Evolutionary conservation across 768 basidiomycete genomes (phyloP).

Genomic region (Lactarius trivialis): DNA sequence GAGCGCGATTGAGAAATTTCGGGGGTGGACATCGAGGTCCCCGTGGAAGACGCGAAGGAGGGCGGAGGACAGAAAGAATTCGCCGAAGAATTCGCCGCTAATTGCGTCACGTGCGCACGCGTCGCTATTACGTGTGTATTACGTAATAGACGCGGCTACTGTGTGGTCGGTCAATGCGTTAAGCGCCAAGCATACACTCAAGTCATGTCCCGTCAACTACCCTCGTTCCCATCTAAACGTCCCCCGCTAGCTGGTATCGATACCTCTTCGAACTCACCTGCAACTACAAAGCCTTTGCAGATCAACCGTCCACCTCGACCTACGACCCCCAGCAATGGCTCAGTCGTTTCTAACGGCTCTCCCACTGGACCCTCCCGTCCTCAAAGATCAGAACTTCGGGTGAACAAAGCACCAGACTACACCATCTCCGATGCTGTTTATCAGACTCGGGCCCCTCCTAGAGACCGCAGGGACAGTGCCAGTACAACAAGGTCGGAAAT

Average conservation of each 20-base stretch:
- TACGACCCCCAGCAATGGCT: constrained; percentile 22
- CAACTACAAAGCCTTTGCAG: constrained; percentile 19
- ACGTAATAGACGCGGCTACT: not conserved
- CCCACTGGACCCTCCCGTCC: constrained; percentile 22
- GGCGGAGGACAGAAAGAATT: not conserved
- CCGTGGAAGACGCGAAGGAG: not conserved
- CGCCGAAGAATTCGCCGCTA: not conserved
- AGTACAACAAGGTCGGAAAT: constrained; percentile 21
- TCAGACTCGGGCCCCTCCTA: constrained; percentile 8
- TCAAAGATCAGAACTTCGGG: constrained; percentile 21
- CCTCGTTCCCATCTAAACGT: constrained; percentile 15
- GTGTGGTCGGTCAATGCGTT: not conserved
- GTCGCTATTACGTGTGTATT: not conserved
- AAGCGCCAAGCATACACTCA: not conserved
- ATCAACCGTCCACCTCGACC: constrained; percentile 21
- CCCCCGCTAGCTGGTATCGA: constrained; percentile 5
- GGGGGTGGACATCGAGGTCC: not conserved
- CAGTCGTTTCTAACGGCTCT: constrained; percentile 16
- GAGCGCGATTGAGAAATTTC: not conserved
- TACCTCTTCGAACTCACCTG: not conserved
- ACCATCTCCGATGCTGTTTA: not conserved
- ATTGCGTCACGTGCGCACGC: not conserved
- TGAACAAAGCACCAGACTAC: constrained; percentile 14
- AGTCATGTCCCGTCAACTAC: constrained; percentile 16
- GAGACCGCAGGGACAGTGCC: constrained; percentile 19